Evolutionary conservation across 2,329 filamentous ascomycete species (phyloP), one percentile per base, ranked within the genome.

Genomic region (Trichoderma guizhouense): DNA sequence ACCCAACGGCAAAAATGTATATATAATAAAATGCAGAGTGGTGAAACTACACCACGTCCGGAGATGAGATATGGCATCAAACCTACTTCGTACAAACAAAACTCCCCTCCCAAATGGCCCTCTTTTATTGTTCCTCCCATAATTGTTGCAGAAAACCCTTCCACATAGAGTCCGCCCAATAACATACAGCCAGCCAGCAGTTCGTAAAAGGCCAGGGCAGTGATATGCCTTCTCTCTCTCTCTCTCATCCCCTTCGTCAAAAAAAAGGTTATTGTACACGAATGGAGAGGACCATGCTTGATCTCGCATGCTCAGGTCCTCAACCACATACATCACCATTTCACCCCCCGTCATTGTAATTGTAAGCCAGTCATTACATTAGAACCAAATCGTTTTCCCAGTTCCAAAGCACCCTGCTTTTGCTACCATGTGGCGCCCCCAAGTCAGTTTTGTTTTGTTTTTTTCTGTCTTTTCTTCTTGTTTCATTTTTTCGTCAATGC

Each of bases 21-120:
- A 36, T 36, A 36, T 51, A 57, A 57, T 36, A 39, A 62, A 57
- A 57, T 53, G 47, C 58, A 39, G 26, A 53, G 30, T 36, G 15
- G 53, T 30, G 67, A 57, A 71, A 55, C 60, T 51, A 61, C 75
- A 73, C 72, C 15, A 28, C 73, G 70, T 73, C 74, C 69, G 72
- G 71, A 70, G 69, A 73, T 68, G 64, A 71, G 74, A 69, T 69
- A n/a, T 43, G 43, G 47, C 47, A 53, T 53, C 47, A 53, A 53
- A 24, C 47, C 47, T 51, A 53, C 21, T 53, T 57, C 47, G 55
- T 66, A 71, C 61, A 71, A 28, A 60, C 39, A 61, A 30, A 43
- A 43, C 14, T 21, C 24, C 43, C 58, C 53, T 65, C 69, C 58
- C 21, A 24, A n/a, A 18, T 55, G 14, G 51, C 36, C 39, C 43